phyloP scores from a whole-genome alignment of 1,284 basidiomycete species.

The Ceratobasidium sp. region DNA sequence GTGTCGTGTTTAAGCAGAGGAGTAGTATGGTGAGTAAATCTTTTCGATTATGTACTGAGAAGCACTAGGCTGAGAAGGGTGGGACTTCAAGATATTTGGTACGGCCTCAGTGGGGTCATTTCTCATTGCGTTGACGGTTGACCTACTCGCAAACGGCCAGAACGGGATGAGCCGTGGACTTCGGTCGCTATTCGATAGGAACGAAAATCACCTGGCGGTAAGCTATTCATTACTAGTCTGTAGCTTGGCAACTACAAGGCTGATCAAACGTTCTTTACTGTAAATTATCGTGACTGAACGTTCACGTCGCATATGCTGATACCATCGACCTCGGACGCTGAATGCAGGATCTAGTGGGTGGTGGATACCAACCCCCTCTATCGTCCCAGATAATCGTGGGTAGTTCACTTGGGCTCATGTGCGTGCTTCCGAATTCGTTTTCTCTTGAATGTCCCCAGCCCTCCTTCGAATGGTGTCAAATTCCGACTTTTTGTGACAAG shows the following conservation, averaged over 20 bases:
- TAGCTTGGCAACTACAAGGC: not conserved
- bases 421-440: not conserved
- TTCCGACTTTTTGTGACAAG: not conserved
- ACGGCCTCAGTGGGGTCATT: conserved; percentile 31
- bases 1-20: conserved; percentile 38
- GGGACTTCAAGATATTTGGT: conserved; percentile 22
- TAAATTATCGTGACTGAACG: not conserved
- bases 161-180: conserved; percentile 41
- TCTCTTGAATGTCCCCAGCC: not conserved
- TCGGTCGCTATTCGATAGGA: conserved; percentile 42
- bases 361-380: conserved; percentile 37
- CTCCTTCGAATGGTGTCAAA: not conserved
- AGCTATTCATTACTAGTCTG: not conserved
- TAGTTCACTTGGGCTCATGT: conserved; percentile 30
- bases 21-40: conserved; percentile 21
- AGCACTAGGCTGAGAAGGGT: not conserved
- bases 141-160: conserved; percentile 38
- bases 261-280: not conserved
- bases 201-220: conserved; percentile 41
- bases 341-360: conserved; percentile 38
- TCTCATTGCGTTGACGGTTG: conserved; percentile 31
- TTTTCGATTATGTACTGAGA: not conserved
- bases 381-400: conserved; percentile 39
- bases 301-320: not conserved
- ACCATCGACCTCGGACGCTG: not conserved